These are phyloP conservation scores for Brassica nigra DNA, from an alignment of 345 rosid genomes.

Conservation along the genomic window DNA sequence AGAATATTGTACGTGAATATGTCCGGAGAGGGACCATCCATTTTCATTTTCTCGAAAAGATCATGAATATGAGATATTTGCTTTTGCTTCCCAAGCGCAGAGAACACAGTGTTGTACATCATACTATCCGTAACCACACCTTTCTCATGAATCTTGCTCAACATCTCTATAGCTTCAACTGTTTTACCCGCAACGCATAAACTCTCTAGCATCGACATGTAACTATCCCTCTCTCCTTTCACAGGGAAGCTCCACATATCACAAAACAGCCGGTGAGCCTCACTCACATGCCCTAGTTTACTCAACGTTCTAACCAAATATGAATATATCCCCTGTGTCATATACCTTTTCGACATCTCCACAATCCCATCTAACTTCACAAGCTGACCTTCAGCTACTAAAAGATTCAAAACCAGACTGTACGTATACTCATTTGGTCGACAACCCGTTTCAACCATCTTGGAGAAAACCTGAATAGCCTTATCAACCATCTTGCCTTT, in stretches of 20 bases:
- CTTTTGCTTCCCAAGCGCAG: constrained; percentile 74
- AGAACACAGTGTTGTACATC: constrained; percentile 76
- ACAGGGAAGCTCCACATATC: constrained; percentile 89
- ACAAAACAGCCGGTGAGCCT: constrained; percentile 84
- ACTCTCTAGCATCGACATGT: constrained; percentile 70
- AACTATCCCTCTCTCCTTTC: constrained; percentile 73
- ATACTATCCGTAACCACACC: constrained; percentile 62
- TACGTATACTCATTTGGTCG: constrained; percentile 74
- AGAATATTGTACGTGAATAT: constrained; percentile 81
- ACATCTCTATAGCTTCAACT: constrained; percentile 73
- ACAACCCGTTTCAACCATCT: constrained; percentile 64
- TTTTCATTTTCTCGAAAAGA: constrained; percentile 79
- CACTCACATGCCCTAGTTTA: constrained; percentile 76
- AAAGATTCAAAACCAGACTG: constrained; percentile 57
- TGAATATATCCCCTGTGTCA: constrained; percentile 74
- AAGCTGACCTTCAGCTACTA: constrained; percentile 70
- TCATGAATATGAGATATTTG: constrained; percentile 66
- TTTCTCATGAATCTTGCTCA: constrained; percentile 69
- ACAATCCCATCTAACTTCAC: constrained; percentile 60
- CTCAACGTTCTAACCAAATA: constrained; percentile 70
- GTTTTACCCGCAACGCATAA: constrained; percentile 75
- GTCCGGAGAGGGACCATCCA: constrained; percentile 70
- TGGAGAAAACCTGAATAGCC: constrained; percentile 67
- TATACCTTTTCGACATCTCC: constrained; percentile 68
- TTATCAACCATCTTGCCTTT: constrained; percentile 68